Evolutionary conservation across 805 yeast genomes (phyloP).

Genomic region (Saturnispora bothae): DNA sequence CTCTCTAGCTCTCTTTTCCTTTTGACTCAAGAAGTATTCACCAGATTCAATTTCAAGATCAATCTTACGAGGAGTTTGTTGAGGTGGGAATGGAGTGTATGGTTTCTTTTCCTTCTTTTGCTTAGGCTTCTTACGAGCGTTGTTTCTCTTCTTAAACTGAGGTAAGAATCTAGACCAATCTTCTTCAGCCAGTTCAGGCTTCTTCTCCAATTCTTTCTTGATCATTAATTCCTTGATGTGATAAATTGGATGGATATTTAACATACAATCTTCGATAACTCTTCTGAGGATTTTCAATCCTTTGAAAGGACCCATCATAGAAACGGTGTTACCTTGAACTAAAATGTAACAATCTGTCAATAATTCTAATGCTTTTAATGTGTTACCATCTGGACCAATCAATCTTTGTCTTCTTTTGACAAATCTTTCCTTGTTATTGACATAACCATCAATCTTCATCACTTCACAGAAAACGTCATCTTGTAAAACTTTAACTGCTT

Average conservation of each 20-base stretch:
- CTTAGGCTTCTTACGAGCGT: conserved; percentile 83
- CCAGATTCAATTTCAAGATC: conserved; percentile 97
- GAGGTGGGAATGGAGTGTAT: conserved; percentile 99
- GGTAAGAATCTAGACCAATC: conserved; percentile 97
- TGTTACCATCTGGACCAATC: conserved; percentile 95
- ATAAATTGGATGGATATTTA: conserved; percentile 93
- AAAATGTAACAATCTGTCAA: conserved; percentile 91
- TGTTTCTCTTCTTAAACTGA: conserved; percentile 91
- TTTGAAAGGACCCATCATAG: conserved; percentile 93
- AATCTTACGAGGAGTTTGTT: conserved; percentile 91
- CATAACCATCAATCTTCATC: conserved; percentile 85
- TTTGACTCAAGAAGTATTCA: conserved; percentile 88
- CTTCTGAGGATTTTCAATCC: conserved; percentile 88
- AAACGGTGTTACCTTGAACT: conserved; percentile 95
- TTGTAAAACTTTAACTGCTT: conserved; percentile 82
- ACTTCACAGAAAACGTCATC: conserved; percentile 95
- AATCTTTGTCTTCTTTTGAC: conserved; percentile 92
- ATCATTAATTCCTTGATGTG: conserved; percentile 97
- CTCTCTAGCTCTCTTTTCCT: conserved; percentile 63
- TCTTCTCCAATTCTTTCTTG: conserved; percentile 86
- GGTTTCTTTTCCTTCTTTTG: conserved; percentile 56
- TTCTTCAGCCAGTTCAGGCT: conserved; percentile 90
- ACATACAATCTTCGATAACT: conserved; percentile 96
- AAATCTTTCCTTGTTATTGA: conserved; percentile 84
- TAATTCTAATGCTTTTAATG: conserved; percentile 88